These are phyloP conservation scores for Vigna radiata DNA, from an alignment of 306 rosid species.

Conservation along the genomic window DNA sequence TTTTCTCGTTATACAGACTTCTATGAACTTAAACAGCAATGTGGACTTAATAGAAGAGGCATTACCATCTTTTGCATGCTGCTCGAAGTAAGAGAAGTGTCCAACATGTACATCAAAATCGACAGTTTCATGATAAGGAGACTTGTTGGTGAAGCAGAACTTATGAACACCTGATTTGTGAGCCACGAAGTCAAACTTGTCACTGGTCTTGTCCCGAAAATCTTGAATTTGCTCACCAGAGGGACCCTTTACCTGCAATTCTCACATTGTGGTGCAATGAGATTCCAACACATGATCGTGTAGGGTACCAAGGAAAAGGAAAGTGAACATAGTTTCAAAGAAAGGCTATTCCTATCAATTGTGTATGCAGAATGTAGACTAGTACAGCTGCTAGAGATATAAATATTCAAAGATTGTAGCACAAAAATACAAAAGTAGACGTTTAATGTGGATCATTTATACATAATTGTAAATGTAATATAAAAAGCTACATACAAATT, in stretches of 20 bases:
- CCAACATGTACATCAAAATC: slow-evolving; percentile 87
- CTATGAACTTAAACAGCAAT: background rate
- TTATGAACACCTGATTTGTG: slow-evolving; percentile 66
- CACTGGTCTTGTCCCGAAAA: slow-evolving; percentile 66
- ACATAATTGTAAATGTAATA: background rate
- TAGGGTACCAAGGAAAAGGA: background rate
- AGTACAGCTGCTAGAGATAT: background rate
- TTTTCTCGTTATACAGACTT: slow-evolving; percentile 10
- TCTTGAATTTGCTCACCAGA: slow-evolving; percentile 76
- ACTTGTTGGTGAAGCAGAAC: slow-evolving; percentile 79
- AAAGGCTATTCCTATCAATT: background rate
- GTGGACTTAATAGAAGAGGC: background rate
- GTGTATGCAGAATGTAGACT: slow-evolving; percentile 10
- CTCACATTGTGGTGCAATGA: slow-evolving; percentile 18
- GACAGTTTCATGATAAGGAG: slow-evolving; percentile 79
- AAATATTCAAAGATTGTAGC: background rate
- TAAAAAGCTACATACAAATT: background rate
- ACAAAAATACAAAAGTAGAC: background rate
- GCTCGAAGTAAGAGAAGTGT: slow-evolving; percentile 74
- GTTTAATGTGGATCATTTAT: background rate
- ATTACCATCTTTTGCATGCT: slow-evolving; percentile 96
- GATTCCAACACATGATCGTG: background rate
- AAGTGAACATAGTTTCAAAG: background rate
- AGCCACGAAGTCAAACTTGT: slow-evolving; percentile 65
- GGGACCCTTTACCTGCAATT: slow-evolving; percentile 84